Evolutionary conservation across 805 yeast species (phyloP).

Genomic region (Teunomyces aglyptinius): DNA sequence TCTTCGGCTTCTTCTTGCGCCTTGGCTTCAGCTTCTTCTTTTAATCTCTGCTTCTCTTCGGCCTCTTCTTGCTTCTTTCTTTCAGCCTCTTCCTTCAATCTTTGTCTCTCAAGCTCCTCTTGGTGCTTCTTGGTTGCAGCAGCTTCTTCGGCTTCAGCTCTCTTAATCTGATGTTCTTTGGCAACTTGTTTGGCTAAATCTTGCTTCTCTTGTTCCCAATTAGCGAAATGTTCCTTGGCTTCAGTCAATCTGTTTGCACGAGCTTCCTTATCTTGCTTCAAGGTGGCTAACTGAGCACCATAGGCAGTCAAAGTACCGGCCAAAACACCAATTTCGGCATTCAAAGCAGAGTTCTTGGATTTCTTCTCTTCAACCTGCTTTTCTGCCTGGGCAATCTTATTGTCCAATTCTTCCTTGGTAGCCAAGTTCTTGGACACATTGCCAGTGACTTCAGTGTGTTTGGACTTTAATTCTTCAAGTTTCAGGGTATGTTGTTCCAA

Average conservation of each 20-base stretch:
- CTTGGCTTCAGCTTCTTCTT: conserved; percentile 18
- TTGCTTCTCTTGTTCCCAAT: conserved; percentile 48
- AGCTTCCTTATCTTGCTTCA: conserved; percentile 37
- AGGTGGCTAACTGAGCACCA: conserved; percentile 38
- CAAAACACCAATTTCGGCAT: conserved; percentile 44
- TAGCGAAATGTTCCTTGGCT: conserved; percentile 39
- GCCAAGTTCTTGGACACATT: conserved; percentile 24
- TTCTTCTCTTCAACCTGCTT: conserved; percentile 38
- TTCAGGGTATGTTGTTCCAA: conserved; percentile 38
- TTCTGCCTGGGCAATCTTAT: conserved; percentile 33
- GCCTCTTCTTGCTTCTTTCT: conserved; percentile 20
- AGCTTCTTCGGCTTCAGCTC: conserved; percentile 41
- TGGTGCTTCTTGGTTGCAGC: conserved; percentile 16
- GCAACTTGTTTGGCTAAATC: conserved; percentile 39
- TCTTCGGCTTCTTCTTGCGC: conserved; percentile 23
- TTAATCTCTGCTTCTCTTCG: conserved; percentile 10
- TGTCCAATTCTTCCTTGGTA: conserved; percentile 43
- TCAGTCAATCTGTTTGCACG: conserved; percentile 35
- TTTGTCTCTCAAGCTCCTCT: conserved; percentile 16
- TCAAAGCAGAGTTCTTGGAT: conserved; percentile 33
- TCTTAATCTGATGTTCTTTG: conserved; percentile 34
- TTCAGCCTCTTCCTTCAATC: conserved; percentile 13
- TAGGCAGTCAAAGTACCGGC: conserved; percentile 44
- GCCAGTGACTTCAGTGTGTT: conserved; percentile 29
- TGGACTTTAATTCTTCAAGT: conserved; percentile 31